These are phyloP conservation scores for Rubia balearica DNA, from an alignment of 305 asterid genomes.

Conservation along the genomic window DNA sequence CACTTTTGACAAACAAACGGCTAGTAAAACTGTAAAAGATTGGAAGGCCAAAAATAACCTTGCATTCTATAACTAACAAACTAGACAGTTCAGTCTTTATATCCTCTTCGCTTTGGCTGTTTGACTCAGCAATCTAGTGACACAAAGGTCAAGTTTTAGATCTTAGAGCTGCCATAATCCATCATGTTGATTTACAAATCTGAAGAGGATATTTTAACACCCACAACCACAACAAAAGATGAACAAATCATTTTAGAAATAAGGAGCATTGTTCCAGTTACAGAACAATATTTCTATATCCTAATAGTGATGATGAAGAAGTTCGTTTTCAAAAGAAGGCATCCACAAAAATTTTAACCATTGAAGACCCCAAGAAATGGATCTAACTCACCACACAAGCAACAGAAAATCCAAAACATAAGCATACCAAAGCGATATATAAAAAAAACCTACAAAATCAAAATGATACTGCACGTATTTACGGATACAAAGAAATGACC, in stretches of 20 bases:
- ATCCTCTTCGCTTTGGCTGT: not conserved
- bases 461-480: not conserved
- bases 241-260: not conserved
- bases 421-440: not conserved
- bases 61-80: not conserved
- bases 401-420: not conserved
- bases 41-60: not conserved
- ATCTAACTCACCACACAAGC: not conserved
- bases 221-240: not conserved
- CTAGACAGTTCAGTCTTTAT: not conserved
- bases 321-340: not conserved
- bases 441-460: not conserved
- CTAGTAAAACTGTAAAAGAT: not conserved
- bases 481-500: not conserved
- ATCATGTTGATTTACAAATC: not conserved
- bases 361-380: not conserved
- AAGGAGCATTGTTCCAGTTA: not conserved
- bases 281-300: not conserved
- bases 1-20: not conserved
- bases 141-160: not conserved
- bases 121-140: not conserved
- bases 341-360: not conserved
- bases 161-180: not conserved
- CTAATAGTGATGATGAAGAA: not conserved
- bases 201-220: not conserved